Evolutionary conservation across 352 stramenopile species (phyloP).

Genomic region (Phytopythium montanum): DNA sequence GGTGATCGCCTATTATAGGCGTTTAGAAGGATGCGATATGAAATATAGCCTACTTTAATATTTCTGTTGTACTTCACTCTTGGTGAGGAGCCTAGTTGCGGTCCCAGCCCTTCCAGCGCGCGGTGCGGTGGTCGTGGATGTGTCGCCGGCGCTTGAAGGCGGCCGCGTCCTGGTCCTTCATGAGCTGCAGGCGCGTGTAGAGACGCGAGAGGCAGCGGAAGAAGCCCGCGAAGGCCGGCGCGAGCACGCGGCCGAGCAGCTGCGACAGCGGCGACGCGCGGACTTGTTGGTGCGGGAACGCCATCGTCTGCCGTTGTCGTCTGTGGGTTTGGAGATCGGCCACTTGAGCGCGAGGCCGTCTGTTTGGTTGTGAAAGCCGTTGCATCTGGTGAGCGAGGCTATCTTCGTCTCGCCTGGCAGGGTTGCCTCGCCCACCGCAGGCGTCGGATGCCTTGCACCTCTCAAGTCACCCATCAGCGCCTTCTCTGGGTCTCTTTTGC

Average conservation of each 20-base stretch:
- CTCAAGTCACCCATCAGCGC: not conserved
- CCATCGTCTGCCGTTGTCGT: not conserved
- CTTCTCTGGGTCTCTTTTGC: not conserved
- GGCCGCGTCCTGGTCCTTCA: slow-evolving; percentile 1
- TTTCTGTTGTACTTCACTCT: no score
- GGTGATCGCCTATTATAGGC: no score
- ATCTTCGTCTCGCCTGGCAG: no score
- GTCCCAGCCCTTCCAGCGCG: not conserved
- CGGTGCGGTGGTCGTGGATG: not conserved
- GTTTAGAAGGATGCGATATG: no score
- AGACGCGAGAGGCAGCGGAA: not conserved
- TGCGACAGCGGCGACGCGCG: slow-evolving; percentile 3
- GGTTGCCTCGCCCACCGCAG: no score
- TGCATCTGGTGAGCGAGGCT: not conserved
- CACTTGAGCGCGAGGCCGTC: not conserved
- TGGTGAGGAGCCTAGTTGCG: no score
- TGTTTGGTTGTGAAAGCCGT: not conserved
- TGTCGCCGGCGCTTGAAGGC: slow-evolving; percentile 1
- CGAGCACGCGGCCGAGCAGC: slow-evolving; percentile 1
- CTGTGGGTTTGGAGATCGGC: not conserved
- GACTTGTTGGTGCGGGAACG: slow-evolving; percentile 1
- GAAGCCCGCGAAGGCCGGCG: not conserved
- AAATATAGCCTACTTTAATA: no score
- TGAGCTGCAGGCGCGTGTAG: slow-evolving; percentile 2
- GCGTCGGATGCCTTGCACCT: not conserved